Base-by-base conservation (phyloP, 2,329 filamentous ascomycete species). In the Botrytis hyacinthi region DNA sequence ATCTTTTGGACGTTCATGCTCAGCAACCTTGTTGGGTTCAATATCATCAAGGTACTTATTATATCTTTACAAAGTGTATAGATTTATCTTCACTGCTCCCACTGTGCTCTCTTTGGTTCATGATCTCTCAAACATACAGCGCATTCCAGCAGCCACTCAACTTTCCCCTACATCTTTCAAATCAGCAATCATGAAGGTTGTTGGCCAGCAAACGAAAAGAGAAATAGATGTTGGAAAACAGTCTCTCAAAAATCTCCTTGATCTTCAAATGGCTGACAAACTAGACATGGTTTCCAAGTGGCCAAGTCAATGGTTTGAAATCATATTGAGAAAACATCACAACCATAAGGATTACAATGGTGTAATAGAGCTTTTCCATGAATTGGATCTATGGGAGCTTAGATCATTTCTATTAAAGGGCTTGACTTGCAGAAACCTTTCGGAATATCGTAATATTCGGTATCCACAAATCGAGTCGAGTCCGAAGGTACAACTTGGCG, bases 251-350 rank as follows among this genome's bases (percentile, higher is more conserved):
- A 42, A 42, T 42, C 35, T 37, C 29, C 26, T 42, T 22, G 35
- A 26, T 12, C 26, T 57, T 57, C 66, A 42, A 16, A 57, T 32
- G 48, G n/a, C 29, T 32, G n/a, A 26, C n/a, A 68, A 68, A 32
- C 35, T 68, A 57, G n/a, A 42, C 22, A 57, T 57, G 48, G 18
- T 68, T 68, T 68, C 66, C 66, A 57, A 68, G 66, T 68, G 66
- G 35, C 48, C 66, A 57, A 68, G 54, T 57, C 66, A 42, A 57
- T 32, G 10, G n/a, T 57, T 68, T 42, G 48, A 57, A 10, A 57
- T 57, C 16, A 26, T 68, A 32, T 32, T 68, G 37, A 42, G 22
- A 35, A 68, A 68, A 68, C 26, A 57, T 42, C 9, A 12, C 35
- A 42, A 37, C 40, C 66, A 68, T 57, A 42, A 57, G 66, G 66